phyloP scores from a whole-genome alignment of 208 protist genomes.

The Leishmania major region DNA sequence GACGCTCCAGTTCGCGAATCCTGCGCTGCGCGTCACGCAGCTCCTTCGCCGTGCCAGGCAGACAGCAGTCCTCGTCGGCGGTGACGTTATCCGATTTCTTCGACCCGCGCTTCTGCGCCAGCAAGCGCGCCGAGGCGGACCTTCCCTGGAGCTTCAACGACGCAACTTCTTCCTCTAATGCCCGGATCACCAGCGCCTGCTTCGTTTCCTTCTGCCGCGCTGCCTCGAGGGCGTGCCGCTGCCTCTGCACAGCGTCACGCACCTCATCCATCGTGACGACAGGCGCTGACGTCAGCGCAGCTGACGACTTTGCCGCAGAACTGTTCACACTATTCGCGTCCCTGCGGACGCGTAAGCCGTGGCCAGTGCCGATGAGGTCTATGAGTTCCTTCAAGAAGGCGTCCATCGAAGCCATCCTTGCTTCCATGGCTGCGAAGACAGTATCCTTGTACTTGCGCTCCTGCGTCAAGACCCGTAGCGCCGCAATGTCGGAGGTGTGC shows the following conservation, averaged over 20 bases:
- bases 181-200: constrained; percentile 24
- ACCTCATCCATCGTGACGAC: constrained; percentile 36
- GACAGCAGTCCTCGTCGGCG: constrained; percentile 15
- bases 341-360: constrained; percentile 26
- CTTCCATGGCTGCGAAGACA: constrained; percentile 27
- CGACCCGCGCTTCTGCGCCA: constrained; percentile 13
- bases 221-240: constrained; percentile 25
- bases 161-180: constrained; percentile 34
- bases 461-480: constrained; percentile 25
- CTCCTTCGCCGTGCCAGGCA: constrained; percentile 44
- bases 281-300: neutral
- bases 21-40: constrained; percentile 27
- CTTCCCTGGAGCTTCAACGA: constrained; percentile 25
- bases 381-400: constrained; percentile 41
- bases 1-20: constrained; percentile 32
- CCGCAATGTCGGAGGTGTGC: constrained; percentile 26
- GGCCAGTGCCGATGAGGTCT: constrained; percentile 15
- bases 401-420: constrained; percentile 23
- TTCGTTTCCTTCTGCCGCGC: constrained; percentile 19
- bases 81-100: neutral
- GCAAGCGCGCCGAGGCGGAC: neutral
- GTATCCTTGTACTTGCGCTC: constrained; percentile 40
- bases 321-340: constrained; percentile 12
- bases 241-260: constrained; percentile 44
- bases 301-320: neutral